Conservation (phyloP, 2,329 filamentous ascomycete species). For the Verruconis gallopava region DNA sequence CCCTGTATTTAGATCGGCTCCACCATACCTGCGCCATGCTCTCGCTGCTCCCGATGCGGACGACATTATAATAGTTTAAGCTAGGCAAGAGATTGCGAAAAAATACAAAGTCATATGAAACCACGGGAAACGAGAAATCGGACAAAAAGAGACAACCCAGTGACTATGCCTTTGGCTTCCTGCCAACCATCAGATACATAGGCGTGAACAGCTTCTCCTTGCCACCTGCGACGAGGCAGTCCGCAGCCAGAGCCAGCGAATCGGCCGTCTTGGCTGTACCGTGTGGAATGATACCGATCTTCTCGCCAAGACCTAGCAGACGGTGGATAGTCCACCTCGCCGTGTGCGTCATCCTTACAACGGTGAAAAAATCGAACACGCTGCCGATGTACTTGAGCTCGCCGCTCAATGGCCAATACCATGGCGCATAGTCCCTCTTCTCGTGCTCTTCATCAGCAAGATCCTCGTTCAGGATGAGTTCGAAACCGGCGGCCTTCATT, state of each 20-base stretch:
- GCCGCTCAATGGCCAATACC: constrained; percentile 88
- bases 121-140: background rate
- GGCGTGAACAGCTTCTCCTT: constrained; percentile 90
- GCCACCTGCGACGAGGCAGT: constrained; percentile 76
- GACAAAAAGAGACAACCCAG: background rate
- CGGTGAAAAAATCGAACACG: constrained; percentile 68
- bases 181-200: constrained; percentile 92
- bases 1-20: too few species aligned
- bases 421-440: constrained; percentile 52
- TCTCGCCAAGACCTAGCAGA: constrained; percentile 66
- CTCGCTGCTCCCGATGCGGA: background rate
- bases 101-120: background rate
- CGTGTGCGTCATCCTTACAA: constrained; percentile 78
- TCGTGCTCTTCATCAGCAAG: constrained; percentile 53
- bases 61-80: background rate
- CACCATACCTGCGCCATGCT: too few species aligned
- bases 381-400: constrained; percentile 72
- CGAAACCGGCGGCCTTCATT: constrained; percentile 79
- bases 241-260: constrained; percentile 67
- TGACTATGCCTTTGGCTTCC: background rate
- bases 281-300: constrained; percentile 56
- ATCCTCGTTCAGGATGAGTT: constrained; percentile 73
- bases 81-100: background rate
- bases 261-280: constrained; percentile 95
- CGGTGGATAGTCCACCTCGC: constrained; percentile 64